Conservation (phyloP, 1,284 basidiomycete species). For the Athelia sp. region DNA sequence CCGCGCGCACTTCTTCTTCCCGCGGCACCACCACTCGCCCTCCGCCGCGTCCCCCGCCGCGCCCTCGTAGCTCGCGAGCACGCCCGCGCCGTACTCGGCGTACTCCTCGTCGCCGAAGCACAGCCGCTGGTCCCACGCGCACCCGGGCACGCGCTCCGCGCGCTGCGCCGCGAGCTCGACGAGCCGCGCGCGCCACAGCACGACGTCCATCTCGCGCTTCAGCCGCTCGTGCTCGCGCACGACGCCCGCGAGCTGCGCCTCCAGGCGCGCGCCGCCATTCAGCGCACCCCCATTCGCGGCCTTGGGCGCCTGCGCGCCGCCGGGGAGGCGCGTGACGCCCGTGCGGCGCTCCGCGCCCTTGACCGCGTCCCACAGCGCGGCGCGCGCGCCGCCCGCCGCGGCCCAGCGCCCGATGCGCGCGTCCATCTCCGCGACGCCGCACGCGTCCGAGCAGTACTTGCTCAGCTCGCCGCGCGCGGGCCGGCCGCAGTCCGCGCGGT, state of each 20-base stretch:
- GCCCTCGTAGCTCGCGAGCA: slow-evolving; percentile 56
- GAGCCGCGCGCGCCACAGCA: slow-evolving; percentile 62
- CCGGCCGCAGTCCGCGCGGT: slow-evolving; percentile 66
- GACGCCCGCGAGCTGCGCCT: slow-evolving; percentile 45
- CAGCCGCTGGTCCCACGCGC: slow-evolving; percentile 83
- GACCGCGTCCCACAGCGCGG: slow-evolving; percentile 65
- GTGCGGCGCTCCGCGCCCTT: slow-evolving; percentile 63
- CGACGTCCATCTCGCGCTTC: slow-evolving; percentile 60
- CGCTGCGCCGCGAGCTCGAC: slow-evolving; percentile 59
- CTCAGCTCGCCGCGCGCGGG: slow-evolving; percentile 74
- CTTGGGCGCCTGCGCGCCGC: background rate
- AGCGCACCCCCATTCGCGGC: slow-evolving; percentile 21
- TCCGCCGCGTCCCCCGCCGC: slow-evolving; percentile 33
- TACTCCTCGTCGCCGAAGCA: slow-evolving; percentile 75
- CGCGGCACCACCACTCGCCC: slow-evolving; percentile 71
- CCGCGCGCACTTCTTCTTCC: slow-evolving; percentile 69
- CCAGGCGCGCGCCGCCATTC: slow-evolving; percentile 50
- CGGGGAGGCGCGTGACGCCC: slow-evolving; percentile 42
- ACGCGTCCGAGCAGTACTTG: slow-evolving; percentile 82
- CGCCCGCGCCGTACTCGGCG: slow-evolving; percentile 55
- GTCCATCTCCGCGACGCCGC: slow-evolving; percentile 66
- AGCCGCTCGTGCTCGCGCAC: slow-evolving; percentile 55
- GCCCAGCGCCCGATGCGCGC: slow-evolving; percentile 55
- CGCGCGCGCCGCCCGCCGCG: slow-evolving; percentile 53
- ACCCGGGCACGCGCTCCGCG: slow-evolving; percentile 54